Percentiles rank a stretch among this genome's conserved stretches.
Conservation (phyloP, 805 yeast genomes). For the Metschnikowia rubicola region DNA sequence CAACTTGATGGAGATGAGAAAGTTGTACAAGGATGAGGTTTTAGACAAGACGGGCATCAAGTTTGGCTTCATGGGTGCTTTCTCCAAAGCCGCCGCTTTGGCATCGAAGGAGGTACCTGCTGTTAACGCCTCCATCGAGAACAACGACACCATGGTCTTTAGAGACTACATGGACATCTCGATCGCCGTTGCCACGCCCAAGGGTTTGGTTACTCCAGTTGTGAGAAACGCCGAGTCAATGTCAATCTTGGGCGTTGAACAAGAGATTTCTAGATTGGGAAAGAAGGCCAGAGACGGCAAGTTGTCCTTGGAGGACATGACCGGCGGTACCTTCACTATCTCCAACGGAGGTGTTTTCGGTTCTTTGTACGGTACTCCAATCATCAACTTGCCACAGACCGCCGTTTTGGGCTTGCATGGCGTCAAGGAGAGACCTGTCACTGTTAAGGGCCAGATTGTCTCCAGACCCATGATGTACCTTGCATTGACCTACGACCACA, state of each 20-base stretch:
- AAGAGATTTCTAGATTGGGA: constrained; percentile 78
- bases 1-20: constrained; percentile 87
- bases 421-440: constrained; percentile 95
- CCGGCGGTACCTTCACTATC: constrained; percentile 98
- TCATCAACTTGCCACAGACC: constrained; percentile 96
- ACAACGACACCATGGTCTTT: constrained; percentile 87
- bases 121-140: constrained; percentile 91
- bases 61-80: constrained; percentile 98
- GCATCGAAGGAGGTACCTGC: constrained; percentile 96
- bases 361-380: constrained; percentile 96
- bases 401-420: constrained; percentile 98
- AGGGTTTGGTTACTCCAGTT: constrained; percentile 97
- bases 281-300: constrained; percentile 95
- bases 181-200: constrained; percentile 97
- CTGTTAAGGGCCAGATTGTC: constrained; percentile 92
- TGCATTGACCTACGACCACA: constrained; percentile 97
- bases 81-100: constrained; percentile 86
- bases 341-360: constrained; percentile 99
- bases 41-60: constrained; percentile 90
- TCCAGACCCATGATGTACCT: constrained; percentile 99
- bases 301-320: constrained; percentile 95
- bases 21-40: constrained; percentile 93
- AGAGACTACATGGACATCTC: constrained; percentile 96
- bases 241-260: constrained; percentile 83
- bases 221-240: constrained; percentile 94